Percentiles rank a stretch among this genome's conserved stretches.
These are phyloP conservation scores for Globisporangium emineosum DNA, from an alignment of 352 stramenopile genomes.

Conservation along the genomic window DNA sequence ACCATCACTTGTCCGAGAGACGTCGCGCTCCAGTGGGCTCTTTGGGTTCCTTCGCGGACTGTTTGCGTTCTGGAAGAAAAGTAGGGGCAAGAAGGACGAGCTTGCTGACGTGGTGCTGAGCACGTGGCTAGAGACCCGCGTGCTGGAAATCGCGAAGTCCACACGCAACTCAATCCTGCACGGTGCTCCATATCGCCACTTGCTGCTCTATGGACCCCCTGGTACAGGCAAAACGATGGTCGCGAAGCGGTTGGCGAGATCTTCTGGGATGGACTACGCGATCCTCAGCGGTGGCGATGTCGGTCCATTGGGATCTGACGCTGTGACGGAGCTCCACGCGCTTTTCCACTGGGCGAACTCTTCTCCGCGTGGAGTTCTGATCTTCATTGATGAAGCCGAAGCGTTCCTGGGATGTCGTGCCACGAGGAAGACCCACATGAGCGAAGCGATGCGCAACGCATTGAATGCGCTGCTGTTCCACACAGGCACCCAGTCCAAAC, in stretches of 20 bases:
- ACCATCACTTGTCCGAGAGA: constrained; percentile 69
- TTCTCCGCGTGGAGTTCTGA: constrained; percentile 67
- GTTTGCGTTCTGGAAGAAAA: constrained; percentile 21
- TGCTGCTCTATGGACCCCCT: constrained; percentile 82
- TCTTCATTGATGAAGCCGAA: constrained; percentile 78
- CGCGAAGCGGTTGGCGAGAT: constrained; percentile 67
- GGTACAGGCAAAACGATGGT: constrained; percentile 88
- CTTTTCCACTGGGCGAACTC: constrained; percentile 82
- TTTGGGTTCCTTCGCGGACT: constrained; percentile 35
- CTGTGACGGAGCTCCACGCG: constrained; percentile 77
- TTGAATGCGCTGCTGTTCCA: constrained; percentile 84
- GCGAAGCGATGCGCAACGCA: constrained; percentile 77
- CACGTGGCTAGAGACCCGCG: constrained; percentile 47
- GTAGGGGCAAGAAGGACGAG: constrained; percentile 33
- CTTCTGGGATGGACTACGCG: constrained; percentile 76
- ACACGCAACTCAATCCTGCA: constrained; percentile 61
- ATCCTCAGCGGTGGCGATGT: constrained; percentile 86
- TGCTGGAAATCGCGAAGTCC: constrained; percentile 60
- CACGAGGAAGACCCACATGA: constrained; percentile 80
- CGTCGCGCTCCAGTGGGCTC: constrained; percentile 45
- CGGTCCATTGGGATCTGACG: constrained; percentile 66
- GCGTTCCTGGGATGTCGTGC: constrained; percentile 56
- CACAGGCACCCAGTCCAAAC: constrained; percentile 63
- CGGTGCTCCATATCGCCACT: constrained; percentile 70
- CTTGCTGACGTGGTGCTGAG: constrained; percentile 62